Base-by-base conservation (phyloP, 2,329 filamentous ascomycete genomes). In the Fusarium gaditjirri region DNA sequence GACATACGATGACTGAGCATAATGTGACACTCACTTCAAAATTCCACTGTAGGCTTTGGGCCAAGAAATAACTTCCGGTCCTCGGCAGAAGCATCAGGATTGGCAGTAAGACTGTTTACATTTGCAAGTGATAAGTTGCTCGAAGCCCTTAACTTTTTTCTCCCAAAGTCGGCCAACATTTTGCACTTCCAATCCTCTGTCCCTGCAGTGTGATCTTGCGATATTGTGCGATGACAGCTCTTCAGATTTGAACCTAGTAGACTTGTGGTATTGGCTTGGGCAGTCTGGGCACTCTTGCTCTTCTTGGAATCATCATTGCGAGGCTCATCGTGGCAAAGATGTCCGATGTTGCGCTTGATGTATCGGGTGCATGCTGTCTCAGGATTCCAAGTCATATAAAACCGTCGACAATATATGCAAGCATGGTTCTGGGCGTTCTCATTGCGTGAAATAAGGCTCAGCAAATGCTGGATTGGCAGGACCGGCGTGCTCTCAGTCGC, bases 361-460 rank as follows among this genome's bases (percentile, higher is more conserved):
- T 23, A 44, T 27, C 42, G 13, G 17, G 17, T 44, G 23, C 42
- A 44, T 5, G 42, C 16, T 13, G 7, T 44, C 17, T 0, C 23
- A 27, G 13, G 23, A 19, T 44, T 16, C 12, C 23, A 44, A 8
- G 42, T 0, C 23, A 44, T 4, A 0, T 19, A 16, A 6, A 16
- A 25, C 9, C 11, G 23, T 25, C 42, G 42, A 25, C 42, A 27
- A 13, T 44, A 27, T 27, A 19, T 2, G 1, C 42, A 43, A 8
- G 6, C 42, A 16, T 10, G 16, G 2, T 13, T 43, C 41, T 11
- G 23, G n/a, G n/a, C 2, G 8, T n/a, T 23, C 8, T 3, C n/a
- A 42, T 10, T 6, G 7, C 21, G 0, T 39, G 38, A n/a, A 14
- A 0, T 2, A 6, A n/a, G 12, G 11, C 17, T 12, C 11, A 4